Base-by-base conservation (phyloP, 495 filamentous ascomycete species). In the Hyaloscypha bicolor region DNA sequence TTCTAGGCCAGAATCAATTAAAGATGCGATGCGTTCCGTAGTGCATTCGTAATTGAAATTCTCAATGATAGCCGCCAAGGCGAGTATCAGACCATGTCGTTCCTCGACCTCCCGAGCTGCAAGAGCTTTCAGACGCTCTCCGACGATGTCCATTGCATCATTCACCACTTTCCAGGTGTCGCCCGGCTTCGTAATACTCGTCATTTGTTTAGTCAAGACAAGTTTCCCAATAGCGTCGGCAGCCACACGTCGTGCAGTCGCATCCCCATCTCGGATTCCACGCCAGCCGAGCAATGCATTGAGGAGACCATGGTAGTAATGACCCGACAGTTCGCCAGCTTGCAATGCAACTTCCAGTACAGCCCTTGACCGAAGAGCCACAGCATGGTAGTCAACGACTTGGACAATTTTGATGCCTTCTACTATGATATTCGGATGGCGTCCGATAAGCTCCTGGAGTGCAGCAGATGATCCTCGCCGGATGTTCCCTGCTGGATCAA, bases 401-500 rank as follows among this genome's bases (percentile, higher is more conserved):
- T 97, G 94, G 1, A 97, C 92, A 0, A 97, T 79, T 29, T 83
- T 76, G 64, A 99, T 97, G 0, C 95, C 96, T 68, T 93, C 81
- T 8, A 82, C 78, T 39, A 98, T 87, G 0, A 83, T 92, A 66
- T 96, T 88, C 5, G 95, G 93, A 76, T 99, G 94, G 16, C 95
- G 86, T 6, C 95, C 95, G 63, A 97, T 90, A 21, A 98, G 81
- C 75, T 99, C 95, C 74, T 99, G 95, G 42, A 99, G 77, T 19
- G 95, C 95, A 57, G 95, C 95, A 22, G 94, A 97, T 29, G 93
- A 88, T 2, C 93, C 96, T 59, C 95, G 85, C 48, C 95, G 85
- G 68, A 98, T 96, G 66, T 98, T 99, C 9, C 96, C 94, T 22
- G 91, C 86, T 1, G 94, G 89, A 75, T 99, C 95, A 14, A 97